Base-by-base conservation (phyloP, 2,329 filamentous ascomycete genomes). In the Orbilia quercus region DNA sequence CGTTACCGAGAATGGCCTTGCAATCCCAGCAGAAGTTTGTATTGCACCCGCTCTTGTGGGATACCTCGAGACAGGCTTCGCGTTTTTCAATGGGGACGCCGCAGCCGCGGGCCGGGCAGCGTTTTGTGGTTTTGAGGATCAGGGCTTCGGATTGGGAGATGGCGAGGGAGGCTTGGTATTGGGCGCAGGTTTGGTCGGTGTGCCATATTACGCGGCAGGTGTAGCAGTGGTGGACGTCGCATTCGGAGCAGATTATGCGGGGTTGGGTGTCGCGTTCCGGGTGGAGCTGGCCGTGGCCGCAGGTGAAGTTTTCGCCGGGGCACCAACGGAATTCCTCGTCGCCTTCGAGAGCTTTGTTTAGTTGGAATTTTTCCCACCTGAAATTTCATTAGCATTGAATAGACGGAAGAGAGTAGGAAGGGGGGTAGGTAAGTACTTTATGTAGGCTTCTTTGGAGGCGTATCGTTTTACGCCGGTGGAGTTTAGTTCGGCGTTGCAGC, bases 21-120 rank as follows among this genome's bases (percentile, higher is more conserved):
- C 67, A 72, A 44, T 72, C 67, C 67, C 67, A 72, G 53, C 67
- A 72, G 38, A 72, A 72, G 53, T 72, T 72, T 38, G 67, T 72
- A 36, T 64, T 64, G n/a, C 67, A 72, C n/a, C 67, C 67, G 23
- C 67, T 40, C 45, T 58, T 59, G 38, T 72, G 67, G 7, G 59
- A 65, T 2, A 72, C 67, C 42, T 72, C 67, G 11, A 72, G 47
- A 42, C 67, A 72, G 38, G 59, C 59, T 50, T 72, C 59, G 28
- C 54, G 59, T 40, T 72, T 72, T 38, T 72, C 67, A 20, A 72
- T 72, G 16, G 67, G 67, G 1, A 65, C 28, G 28, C 67, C 67
- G 23, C 67, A 72, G 45, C 67, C 67, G 14, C 67, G 59, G 34
- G 59, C 59, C 1, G 67, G 67, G 47, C 67, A 72, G 14, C 59